Evolutionary conservation across 495 filamentous ascomycete species (phyloP).

Genomic region (Rhizodiscina lignyota): DNA sequence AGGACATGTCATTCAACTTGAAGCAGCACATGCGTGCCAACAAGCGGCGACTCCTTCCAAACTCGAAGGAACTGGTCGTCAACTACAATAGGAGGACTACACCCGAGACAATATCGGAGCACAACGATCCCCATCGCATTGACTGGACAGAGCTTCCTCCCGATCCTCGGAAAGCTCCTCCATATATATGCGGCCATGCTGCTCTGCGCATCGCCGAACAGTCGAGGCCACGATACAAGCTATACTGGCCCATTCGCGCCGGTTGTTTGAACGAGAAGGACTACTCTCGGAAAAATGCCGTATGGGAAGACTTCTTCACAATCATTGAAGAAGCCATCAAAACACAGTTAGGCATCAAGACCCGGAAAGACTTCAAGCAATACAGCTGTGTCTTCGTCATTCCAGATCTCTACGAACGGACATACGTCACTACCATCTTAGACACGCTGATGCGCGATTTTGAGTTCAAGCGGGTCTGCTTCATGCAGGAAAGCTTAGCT

Average conservation of each 20-base stretch:
- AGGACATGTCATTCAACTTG: constrained; percentile 66
- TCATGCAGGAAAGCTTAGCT: constrained; percentile 89
- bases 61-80: constrained; percentile 83
- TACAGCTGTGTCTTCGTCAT: constrained; percentile 92
- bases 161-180: constrained; percentile 39
- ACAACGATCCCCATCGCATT: constrained; percentile 81
- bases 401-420: constrained; percentile 89
- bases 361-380: constrained; percentile 65
- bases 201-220: constrained; percentile 76
- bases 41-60: constrained; percentile 83
- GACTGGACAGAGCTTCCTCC: constrained; percentile 83
- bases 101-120: constrained; percentile 73
- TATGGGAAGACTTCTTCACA: constrained; percentile 71
- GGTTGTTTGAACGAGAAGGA: constrained; percentile 84
- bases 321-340: constrained; percentile 78
- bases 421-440: constrained; percentile 67
- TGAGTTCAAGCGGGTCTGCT: constrained; percentile 70
- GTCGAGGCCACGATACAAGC: constrained; percentile 76
- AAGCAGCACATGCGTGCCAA: constrained; percentile 81
- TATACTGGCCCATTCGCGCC: constrained; percentile 79
- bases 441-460: constrained; percentile 78
- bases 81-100: constrained; percentile 76
- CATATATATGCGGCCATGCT: constrained; percentile 63
- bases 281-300: constrained; percentile 54
- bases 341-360: constrained; percentile 58